Base-by-base conservation (phyloP, 2,329 filamentous ascomycete genomes). In the Ophiocordyceps camponoti-rufipedis region DNA sequence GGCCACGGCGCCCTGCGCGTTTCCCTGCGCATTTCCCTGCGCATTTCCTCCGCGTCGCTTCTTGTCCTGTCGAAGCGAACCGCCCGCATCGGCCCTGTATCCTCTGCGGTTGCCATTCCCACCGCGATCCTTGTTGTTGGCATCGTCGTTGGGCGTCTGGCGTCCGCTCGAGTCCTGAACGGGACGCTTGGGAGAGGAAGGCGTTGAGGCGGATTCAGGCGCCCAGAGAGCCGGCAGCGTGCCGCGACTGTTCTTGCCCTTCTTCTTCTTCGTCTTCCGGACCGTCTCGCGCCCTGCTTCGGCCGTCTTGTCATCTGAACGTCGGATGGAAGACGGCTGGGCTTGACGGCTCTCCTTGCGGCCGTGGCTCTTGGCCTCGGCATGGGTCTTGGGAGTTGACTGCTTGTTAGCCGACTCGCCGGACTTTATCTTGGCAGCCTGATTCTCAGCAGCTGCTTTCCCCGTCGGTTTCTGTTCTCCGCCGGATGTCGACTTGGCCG, bases 41-140 rank as follows among this genome's bases (percentile, higher is more conserved):
- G 23, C 23, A 23, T 23, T 23, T 23, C n/a, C 35, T 28, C 49
- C 52, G 13, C 52, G 57, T 28, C 59, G 56, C 43, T 55, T 54
- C 48, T 61, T 62, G 3, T 49, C 48, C 23, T 62, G 47, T 10
- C 55, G 55, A 29, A 64, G 52, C 4, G 62, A 64, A 19, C 59
- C 60, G n/a, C 59, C 60, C 11, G 53, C 54, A 28, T 53, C 49
- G 38, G 52, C 48, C 29, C 57, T 53, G 18, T 56, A 63, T 29
- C 23, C 16, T 16, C 18, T 16, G 10, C 35, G 10, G 35, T 7
- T 12, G 7, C 29, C 12, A n/a, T 9, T 39, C 35, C n/a, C 14
- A 13, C 3, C 33, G 33, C 14, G 29, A 3, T 12, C 29, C 12
- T 31, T 16, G 35, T 39, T 16, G 9, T 39, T 16, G 14, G 35